Evolutionary conservation across 371 early-diverging fungal genomes (phyloP).

Genomic region (Haplosporangium sp.): DNA sequence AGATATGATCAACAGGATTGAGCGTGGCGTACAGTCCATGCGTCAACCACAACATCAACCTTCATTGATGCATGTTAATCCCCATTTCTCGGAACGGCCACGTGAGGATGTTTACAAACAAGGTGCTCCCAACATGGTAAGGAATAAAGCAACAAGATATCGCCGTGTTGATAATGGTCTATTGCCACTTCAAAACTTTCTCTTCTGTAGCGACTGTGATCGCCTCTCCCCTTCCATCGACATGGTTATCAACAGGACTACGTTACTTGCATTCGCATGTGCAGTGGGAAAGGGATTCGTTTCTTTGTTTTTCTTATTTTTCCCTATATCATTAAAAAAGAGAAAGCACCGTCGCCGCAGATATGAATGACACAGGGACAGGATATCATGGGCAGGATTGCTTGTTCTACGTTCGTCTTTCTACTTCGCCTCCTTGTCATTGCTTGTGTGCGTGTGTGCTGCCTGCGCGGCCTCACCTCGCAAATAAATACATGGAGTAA

Average conservation of each 20-base stretch:
- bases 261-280: no score
- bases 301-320: no score
- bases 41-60: conserved; percentile 41
- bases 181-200: not conserved
- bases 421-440: no score
- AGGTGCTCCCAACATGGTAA: conserved; percentile 56
- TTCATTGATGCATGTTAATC: conserved; percentile 69
- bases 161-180: conserved; percentile 11
- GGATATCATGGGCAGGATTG: no score
- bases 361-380: no score
- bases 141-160: conserved; percentile 9
- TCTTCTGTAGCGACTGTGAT: no score
- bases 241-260: no score
- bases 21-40: conserved; percentile 60
- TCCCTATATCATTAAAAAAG: no score
- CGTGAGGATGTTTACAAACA: conserved; percentile 18
- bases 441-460: not conserved
- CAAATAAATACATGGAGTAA: conserved; percentile 24
- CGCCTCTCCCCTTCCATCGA: no score
- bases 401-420: no score
- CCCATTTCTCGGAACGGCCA: conserved; percentile 61
- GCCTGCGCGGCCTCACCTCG: conserved; percentile 19
- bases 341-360: no score
- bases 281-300: no score
- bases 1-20: conserved; percentile 65